Conservation (phyloP, 441 rosid genomes). For the Capsella rubella region DNA sequence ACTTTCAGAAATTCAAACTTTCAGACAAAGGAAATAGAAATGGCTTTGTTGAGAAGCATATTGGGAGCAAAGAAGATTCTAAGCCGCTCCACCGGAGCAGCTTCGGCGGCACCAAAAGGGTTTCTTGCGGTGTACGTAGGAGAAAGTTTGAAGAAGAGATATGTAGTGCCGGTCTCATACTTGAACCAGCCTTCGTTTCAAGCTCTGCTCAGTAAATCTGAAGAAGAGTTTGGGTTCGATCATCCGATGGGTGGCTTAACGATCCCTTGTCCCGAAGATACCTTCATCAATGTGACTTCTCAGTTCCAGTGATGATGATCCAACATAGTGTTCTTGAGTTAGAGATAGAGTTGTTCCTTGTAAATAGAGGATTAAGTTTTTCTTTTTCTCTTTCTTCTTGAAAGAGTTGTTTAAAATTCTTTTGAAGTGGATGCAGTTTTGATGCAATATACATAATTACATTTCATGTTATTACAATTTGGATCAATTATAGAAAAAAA, state of each 20-base stretch:
- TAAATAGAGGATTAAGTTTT: slow-evolving; percentile 3
- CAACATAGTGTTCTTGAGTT: background rate
- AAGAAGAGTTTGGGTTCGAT: slow-evolving; percentile 17
- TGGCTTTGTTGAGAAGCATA: slow-evolving; percentile 39
- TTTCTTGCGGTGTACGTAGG: slow-evolving; percentile 48
- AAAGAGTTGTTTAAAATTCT: slow-evolving; percentile 14
- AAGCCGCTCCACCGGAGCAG: background rate
- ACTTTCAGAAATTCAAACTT: background rate
- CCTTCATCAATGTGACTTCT: slow-evolving; percentile 21
- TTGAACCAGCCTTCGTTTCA: slow-evolving; percentile 31
- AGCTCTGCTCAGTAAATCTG: slow-evolving; percentile 28
- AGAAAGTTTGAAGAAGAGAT: slow-evolving; percentile 37
- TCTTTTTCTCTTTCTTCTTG: slow-evolving; percentile 14
- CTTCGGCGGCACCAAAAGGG: slow-evolving; percentile 33
- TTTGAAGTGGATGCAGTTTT: background rate
- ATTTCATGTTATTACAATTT: background rate
- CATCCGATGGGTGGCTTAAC: slow-evolving; percentile 37
- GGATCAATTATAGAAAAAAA: background rate
- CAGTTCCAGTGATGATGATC: slow-evolving; percentile 20
- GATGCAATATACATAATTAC: background rate
- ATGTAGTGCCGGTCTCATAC: slow-evolving; percentile 33
- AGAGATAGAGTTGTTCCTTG: slow-evolving; percentile 21
- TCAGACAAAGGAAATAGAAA: slow-evolving; percentile 1
- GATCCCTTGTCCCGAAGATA: slow-evolving; percentile 33
- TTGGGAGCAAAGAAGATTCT: slow-evolving; percentile 40